phyloP scores from a whole-genome alignment of 2,329 filamentous ascomycete species.

The Aspergillus caelatus region DNA sequence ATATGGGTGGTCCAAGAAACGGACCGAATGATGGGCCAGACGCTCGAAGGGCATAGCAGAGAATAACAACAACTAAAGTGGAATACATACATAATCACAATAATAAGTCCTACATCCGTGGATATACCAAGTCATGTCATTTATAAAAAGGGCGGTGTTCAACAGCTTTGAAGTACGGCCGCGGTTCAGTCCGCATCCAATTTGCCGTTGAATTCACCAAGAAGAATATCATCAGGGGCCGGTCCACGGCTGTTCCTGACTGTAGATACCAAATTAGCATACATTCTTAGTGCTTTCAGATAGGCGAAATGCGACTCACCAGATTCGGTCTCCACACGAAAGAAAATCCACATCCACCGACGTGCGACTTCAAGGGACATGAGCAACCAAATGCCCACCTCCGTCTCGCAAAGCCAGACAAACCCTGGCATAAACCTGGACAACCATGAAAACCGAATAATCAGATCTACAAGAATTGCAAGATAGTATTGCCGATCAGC shows the following conservation, averaged over 20 bases:
- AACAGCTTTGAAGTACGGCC: neutral
- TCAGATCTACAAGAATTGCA: slow-evolving; percentile 75
- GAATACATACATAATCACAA: slow-evolving; percentile 9
- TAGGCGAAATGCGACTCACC: slow-evolving; percentile 50
- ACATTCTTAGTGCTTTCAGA: neutral
- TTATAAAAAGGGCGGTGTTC: slow-evolving; percentile 11
- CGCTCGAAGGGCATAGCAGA: slow-evolving; percentile 2
- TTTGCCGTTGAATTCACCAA: slow-evolving; percentile 72
- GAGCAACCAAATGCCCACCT: slow-evolving; percentile 85
- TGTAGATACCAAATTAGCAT: slow-evolving; percentile 27
- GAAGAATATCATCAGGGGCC: slow-evolving; percentile 69
- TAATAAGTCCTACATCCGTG: slow-evolving; percentile 24
- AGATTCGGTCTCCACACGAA: slow-evolving; percentile 94
- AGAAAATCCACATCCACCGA: slow-evolving; percentile 96
- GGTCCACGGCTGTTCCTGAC: slow-evolving; percentile 59
- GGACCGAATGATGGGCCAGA: neutral
- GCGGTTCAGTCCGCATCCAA: slow-evolving; percentile 59
- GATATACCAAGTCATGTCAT: slow-evolving; percentile 20
- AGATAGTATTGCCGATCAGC: slow-evolving; percentile 77
- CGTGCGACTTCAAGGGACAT: slow-evolving; percentile 84
- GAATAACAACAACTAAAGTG: neutral
- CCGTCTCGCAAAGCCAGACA: slow-evolving; percentile 81
- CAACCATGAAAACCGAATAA: slow-evolving; percentile 87
- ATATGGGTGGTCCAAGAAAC: neutral
- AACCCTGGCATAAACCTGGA: slow-evolving; percentile 82